Percentiles rank a stretch among this genome's conserved stretches.
phyloP scores from a whole-genome alignment of 306 rosid genomes.

The Hippophae tibetana region DNA sequence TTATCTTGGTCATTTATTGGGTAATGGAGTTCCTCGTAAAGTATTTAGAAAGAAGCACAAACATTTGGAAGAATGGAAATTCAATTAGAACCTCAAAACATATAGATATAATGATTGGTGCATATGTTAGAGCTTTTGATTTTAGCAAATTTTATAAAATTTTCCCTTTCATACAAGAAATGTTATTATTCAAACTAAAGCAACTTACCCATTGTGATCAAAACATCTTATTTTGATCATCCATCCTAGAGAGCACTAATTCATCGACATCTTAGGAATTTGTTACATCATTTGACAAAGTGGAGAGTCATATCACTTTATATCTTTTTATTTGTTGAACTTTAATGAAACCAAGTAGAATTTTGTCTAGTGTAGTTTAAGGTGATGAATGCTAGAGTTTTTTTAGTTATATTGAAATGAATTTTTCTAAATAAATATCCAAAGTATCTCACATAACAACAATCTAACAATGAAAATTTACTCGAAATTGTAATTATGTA shows the following conservation, averaged over 20 bases:
- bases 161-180: neutral
- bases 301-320: neutral
- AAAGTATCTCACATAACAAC: too few relatives aligned
- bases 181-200: slow-evolving; percentile 5
- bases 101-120: slow-evolving; percentile 30
- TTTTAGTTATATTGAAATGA: neutral
- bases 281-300: slow-evolving; percentile 17
- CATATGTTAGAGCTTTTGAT: slow-evolving; percentile 13
- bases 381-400: too few relatives aligned
- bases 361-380: slow-evolving; percentile 5
- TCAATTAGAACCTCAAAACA: slow-evolving; percentile 75
- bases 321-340: slow-evolving; percentile 5
- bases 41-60: slow-evolving; percentile 27
- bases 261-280: slow-evolving; percentile 22
- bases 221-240: neutral
- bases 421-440: too few relatives aligned
- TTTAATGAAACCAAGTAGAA: slow-evolving; percentile 11
- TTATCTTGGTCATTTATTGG: too few relatives aligned
- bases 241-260: slow-evolving; percentile 10
- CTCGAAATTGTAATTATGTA: too few relatives aligned
- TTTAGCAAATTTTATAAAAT: slow-evolving; percentile 19
- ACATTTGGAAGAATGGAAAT: slow-evolving; percentile 64
- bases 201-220: neutral
- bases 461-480: too few relatives aligned
- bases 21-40: too few relatives aligned